Base-by-base conservation (phyloP, 345 rosid species). In the Salix brachista region DNA sequence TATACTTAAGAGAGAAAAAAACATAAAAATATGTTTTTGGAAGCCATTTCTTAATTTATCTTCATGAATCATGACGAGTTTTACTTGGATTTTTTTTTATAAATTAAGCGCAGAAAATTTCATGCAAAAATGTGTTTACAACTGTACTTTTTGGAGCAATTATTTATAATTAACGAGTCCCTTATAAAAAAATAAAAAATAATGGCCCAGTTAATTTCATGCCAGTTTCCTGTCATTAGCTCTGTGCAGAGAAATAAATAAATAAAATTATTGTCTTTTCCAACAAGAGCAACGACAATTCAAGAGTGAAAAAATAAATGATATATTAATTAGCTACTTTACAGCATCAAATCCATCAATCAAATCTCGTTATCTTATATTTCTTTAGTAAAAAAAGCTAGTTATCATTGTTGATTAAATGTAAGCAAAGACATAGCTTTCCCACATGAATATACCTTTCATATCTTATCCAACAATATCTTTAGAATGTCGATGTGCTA, bases 321-420 rank as follows among this genome's bases (percentile, higher is more conserved):
- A 23, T n/a, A 30, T 42, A 14, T n/a, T 26, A 23, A 21, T n/a
- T 8, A 21, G 28, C 18, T 25, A 14, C 21, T 69, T 44, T 1
- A 13, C 56, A 69, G 14, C 32, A 5, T 69, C 11, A 69, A 44
- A 69, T n/a, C 52, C 19, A 69, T 23, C 50, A 44, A 16, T 16
- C 30, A 11, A 25, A 41, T 25, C 52, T 23, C 16, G 32, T 69
- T 69, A 44, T 39, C 50, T 23, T 44, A 6, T 69, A 34, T 23
- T n/a, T 25, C 14, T 42, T 44, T 44, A 7, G 26, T 41, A 39
- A 26, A 64, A 54, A 65, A 70, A 66, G 79, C 25, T 65, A 54
- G 54, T 65, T 66, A 76, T 67, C 36, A 76, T 71, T 71, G 69
- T 61, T 19, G 50, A 61, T 72, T 60, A 67, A 64, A 67, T 42